Evolutionary conservation across 2,329 filamentous ascomycete genomes (phyloP).

Genomic region (Periconia digitata): DNA sequence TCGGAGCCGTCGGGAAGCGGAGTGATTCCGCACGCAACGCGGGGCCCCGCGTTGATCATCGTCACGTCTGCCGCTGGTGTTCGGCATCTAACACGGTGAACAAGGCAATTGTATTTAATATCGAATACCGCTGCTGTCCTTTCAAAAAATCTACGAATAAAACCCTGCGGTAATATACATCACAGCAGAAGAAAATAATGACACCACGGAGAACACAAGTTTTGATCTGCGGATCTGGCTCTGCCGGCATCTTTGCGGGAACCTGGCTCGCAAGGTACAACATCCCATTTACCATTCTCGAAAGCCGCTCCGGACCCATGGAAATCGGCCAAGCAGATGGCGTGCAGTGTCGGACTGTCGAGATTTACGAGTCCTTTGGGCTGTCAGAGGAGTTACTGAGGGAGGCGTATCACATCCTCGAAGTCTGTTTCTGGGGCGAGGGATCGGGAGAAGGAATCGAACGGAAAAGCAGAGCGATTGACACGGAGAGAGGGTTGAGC

Average conservation of each 20-base stretch:
- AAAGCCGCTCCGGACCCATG: constrained; percentile 58
- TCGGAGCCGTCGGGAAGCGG: too few species aligned
- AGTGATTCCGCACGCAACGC: too few species aligned
- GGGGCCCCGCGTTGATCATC: too few species aligned
- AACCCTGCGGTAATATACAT: too few species aligned
- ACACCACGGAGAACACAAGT: constrained; percentile 52
- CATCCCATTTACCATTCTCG: constrained; percentile 60
- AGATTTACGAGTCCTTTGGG: constrained; percentile 74
- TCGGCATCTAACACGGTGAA: too few species aligned
- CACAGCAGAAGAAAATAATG: too few species aligned
- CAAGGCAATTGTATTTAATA: too few species aligned
- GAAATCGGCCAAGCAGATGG: constrained; percentile 64
- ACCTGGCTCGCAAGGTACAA: constrained; percentile 62
- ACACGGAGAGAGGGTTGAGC: constrained; percentile 62
- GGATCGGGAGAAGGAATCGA: constrained; percentile 42
- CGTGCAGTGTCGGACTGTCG: constrained; percentile 66
- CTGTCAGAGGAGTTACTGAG: constrained; percentile 64
- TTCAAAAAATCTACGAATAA: too few species aligned
- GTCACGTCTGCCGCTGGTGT: too few species aligned
- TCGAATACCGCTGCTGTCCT: too few species aligned
- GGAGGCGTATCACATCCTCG: constrained; percentile 67
- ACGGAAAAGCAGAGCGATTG: constrained; percentile 48
- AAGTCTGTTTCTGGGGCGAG: constrained; percentile 55
- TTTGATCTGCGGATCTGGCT: constrained; percentile 63
- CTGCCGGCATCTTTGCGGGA: constrained; percentile 63